Evolutionary conservation across 306 rosid genomes (phyloP).

Genomic region (Sphenostylis stenocarpa): DNA sequence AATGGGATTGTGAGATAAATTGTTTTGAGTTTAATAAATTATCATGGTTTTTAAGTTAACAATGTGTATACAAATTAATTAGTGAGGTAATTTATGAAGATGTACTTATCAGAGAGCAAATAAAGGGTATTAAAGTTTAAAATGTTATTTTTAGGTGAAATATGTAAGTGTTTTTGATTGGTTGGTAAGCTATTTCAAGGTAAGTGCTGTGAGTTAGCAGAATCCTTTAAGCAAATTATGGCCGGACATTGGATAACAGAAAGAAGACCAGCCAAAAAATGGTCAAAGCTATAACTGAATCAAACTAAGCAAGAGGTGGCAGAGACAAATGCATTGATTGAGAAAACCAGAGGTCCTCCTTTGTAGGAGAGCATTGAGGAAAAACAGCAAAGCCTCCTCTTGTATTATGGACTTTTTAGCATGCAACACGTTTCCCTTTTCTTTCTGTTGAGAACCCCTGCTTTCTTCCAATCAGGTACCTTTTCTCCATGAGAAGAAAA

Average conservation of each 20-base stretch:
- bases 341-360: constrained; percentile 44
- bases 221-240: constrained; percentile 3
- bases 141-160: constrained; percentile 24
- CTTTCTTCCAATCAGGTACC: constrained; percentile 56
- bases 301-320: constrained; percentile 53
- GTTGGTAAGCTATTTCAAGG: constrained; percentile 34
- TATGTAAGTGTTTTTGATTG: not conserved
- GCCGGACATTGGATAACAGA: constrained; percentile 1
- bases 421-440: constrained; percentile 33
- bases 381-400: constrained; percentile 39
- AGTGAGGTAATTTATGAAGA: not conserved
- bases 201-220: not conserved
- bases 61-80: not conserved
- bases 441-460: constrained; percentile 52
- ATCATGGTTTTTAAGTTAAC: not conserved
- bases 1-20: not conserved
- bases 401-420: constrained; percentile 30
- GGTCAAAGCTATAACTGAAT: constrained; percentile 55
- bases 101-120: not conserved
- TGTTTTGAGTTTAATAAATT: not conserved
- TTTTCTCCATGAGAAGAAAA: not conserved
- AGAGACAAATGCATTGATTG: constrained; percentile 29
- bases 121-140: not conserved
- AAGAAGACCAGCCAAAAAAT: constrained; percentile 39
- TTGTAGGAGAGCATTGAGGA: constrained; percentile 67